Conservation (phyloP, 768 basidiomycete genomes). For the Amylocystis lapponica region DNA sequence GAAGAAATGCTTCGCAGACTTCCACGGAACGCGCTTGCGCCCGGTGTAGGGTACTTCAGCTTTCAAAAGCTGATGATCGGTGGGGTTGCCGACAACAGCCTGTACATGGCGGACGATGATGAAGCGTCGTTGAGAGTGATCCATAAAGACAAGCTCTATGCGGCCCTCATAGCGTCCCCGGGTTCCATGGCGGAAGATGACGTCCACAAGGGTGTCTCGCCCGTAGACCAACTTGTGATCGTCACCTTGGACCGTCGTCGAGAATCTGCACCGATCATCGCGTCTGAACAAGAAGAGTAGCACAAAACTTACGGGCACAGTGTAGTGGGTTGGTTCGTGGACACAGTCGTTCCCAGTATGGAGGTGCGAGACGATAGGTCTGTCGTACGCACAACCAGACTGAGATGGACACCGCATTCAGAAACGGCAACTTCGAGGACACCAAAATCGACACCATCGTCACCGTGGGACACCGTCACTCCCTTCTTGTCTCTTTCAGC, state of each 20-base stretch:
- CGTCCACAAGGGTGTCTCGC: slow-evolving; percentile 1
- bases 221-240: slow-evolving; percentile 1
- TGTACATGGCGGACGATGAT: not conserved
- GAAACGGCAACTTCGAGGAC: slow-evolving; percentile 27
- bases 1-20: not conserved
- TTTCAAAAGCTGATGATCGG: slow-evolving; percentile 18
- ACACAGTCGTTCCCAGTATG: too few relatives aligned
- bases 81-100: slow-evolving; percentile 1
- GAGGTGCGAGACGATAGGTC: too few relatives aligned
- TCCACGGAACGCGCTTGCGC: slow-evolving; percentile 1
- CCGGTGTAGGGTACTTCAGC: not conserved
- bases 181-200: slow-evolving; percentile 27
- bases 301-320: too few relatives aligned
- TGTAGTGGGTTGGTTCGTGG: too few relatives aligned
- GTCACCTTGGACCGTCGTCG: not conserved
- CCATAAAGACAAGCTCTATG: slow-evolving; percentile 45
- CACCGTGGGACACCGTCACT: slow-evolving; percentile 31
- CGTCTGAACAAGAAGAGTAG: too few relatives aligned
- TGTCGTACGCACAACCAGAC: too few relatives aligned
- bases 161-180: slow-evolving; percentile 48
- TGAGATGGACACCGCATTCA: not conserved
- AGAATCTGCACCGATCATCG: too few relatives aligned
- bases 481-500: slow-evolving; percentile 53
- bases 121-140: not conserved
- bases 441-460: slow-evolving; percentile 40